These are phyloP conservation scores for Microsporum canis DNA, from an alignment of 2,329 filamentous ascomycete species.

Conservation along the genomic window DNA sequence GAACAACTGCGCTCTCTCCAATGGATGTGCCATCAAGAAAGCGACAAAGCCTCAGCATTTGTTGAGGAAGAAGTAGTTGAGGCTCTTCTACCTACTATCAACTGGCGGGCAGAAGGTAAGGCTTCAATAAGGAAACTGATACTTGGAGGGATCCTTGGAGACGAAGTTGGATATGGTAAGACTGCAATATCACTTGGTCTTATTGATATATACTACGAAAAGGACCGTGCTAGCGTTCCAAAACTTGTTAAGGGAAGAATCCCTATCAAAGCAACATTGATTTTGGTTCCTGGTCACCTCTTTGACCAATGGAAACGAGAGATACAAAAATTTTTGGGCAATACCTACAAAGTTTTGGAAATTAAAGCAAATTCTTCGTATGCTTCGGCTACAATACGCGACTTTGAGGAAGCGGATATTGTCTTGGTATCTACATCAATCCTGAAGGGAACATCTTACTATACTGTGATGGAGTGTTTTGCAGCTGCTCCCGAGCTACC, in stretches of 20 bases:
- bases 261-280: slow-evolving; percentile 46
- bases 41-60: slow-evolving; percentile 30
- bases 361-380: slow-evolving; percentile 35
- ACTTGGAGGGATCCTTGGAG: slow-evolving; percentile 51
- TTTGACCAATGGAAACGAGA: slow-evolving; percentile 49
- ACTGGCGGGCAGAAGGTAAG: slow-evolving; percentile 48
- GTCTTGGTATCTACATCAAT: slow-evolving; percentile 45
- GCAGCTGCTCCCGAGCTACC: slow-evolving; percentile 37
- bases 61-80: slow-evolving; percentile 48
- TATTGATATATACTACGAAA: slow-evolving; percentile 37
- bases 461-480: slow-evolving; percentile 40
- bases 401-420: slow-evolving; percentile 42
- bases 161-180: slow-evolving; percentile 57
- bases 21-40: slow-evolving; percentile 52
- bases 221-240: slow-evolving; percentile 12
- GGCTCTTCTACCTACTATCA: slow-evolving; percentile 37
- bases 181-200: slow-evolving; percentile 50
- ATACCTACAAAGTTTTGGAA: slow-evolving; percentile 34
- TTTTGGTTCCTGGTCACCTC: slow-evolving; percentile 47
- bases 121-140: slow-evolving; percentile 27
- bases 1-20: slow-evolving; percentile 45
- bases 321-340: slow-evolving; percentile 40
- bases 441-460: slow-evolving; percentile 39
- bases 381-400: slow-evolving; percentile 30
- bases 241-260: slow-evolving; percentile 22